Percentiles rank a stretch among this genome's conserved stretches.
phyloP scores from a whole-genome alignment of 176 grass and related monocot genomes.

The Aegilops tauschii region DNA sequence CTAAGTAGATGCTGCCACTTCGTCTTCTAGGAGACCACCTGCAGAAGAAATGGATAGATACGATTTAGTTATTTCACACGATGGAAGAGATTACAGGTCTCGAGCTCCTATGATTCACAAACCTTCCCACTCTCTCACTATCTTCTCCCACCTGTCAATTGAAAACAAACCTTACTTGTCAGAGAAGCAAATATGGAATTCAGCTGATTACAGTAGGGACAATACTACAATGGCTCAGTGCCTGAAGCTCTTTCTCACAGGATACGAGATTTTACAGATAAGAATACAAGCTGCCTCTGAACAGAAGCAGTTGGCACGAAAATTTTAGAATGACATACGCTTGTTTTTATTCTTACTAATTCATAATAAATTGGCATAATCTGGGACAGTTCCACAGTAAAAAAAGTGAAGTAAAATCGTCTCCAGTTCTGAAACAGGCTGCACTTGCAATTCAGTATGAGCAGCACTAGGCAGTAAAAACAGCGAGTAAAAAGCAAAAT shows the following conservation, averaged over 20 bases:
- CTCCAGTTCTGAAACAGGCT: background rate
- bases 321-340: background rate
- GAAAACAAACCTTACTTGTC: background rate
- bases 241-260: background rate
- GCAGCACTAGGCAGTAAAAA: background rate
- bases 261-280: background rate
- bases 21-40: conserved; percentile 52
- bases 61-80: conserved; percentile 14
- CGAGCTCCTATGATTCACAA: background rate
- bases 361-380: background rate
- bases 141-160: conserved; percentile 37
- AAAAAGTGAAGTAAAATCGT: background rate
- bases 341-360: background rate
- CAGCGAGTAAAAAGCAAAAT: background rate
- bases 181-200: background rate
- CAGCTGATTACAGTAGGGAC: background rate
- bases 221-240: background rate
- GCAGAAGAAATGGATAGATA: background rate
- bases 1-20: conserved; percentile 47
- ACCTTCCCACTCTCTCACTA: conserved; percentile 48
- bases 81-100: conserved; percentile 1
- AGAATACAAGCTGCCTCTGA: background rate
- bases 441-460: background rate
- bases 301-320: background rate
- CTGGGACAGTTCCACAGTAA: background rate